A percentile compares a stretch with the other conserved stretches of the same genome.
These are phyloP conservation scores for Chondrus crispus DNA, from an alignment of 23 red algal species.

Conservation along the genomic window DNA sequence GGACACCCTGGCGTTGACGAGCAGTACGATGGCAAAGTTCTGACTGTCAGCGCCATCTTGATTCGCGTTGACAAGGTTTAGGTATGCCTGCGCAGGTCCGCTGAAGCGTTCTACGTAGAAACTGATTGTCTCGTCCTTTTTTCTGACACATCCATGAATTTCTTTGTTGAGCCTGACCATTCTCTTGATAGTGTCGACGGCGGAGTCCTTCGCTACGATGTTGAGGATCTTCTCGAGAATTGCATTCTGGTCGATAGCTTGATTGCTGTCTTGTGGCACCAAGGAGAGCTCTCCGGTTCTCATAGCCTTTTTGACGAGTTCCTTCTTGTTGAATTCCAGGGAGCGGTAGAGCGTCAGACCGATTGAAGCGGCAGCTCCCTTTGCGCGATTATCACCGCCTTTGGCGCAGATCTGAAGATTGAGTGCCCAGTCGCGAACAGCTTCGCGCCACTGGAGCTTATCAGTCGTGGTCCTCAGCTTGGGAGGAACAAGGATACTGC, in stretches of 20 bases:
- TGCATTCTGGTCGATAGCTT: neutral
- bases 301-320: neutral
- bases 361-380: neutral
- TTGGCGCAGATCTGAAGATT: neutral
- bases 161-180: conserved; percentile 6
- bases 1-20: neutral
- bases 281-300: neutral
- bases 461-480: neutral
- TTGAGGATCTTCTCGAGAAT: conserved; percentile 18
- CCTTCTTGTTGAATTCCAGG: neutral
- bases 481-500: neutral
- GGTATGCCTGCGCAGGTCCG: neutral
- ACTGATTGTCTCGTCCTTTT: neutral
- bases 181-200: neutral
- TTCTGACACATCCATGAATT: neutral
- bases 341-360: conserved; percentile 15
- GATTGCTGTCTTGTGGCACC: neutral
- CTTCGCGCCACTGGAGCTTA: conserved; percentile 9
- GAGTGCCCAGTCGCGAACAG: conserved; percentile 1
- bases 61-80: neutral
- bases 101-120: neutral
- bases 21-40: neutral
- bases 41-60: conserved; percentile 19
- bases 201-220: conserved; percentile 29
- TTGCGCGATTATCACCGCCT: conserved; percentile 11